phyloP scores from a whole-genome alignment of 2,329 filamentous ascomycete species.

The Blastomyces parvus region DNA sequence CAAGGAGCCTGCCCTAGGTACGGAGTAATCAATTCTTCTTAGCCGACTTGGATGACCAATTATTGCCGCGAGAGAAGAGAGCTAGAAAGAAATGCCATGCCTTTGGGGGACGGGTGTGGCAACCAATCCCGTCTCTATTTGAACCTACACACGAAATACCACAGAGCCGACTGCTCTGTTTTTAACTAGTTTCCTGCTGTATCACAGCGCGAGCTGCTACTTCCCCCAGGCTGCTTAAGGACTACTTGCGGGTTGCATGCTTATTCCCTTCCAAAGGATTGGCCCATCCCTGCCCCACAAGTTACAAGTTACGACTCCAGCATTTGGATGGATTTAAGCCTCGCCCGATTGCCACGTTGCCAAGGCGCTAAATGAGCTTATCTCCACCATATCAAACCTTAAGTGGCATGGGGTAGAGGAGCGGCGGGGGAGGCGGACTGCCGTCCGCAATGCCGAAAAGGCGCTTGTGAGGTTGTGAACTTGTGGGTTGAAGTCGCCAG shows the following conservation, averaged over 20 bases:
- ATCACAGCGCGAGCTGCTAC: background rate
- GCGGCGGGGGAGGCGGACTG: background rate
- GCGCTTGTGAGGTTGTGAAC: no score
- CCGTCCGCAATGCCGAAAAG: background rate
- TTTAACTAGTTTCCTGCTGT: background rate
- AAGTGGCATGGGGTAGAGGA: background rate
- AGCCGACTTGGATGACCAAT: background rate
- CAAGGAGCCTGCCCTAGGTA: no score
- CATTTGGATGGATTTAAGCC: background rate
- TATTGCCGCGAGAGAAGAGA: background rate
- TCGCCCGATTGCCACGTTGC: background rate
- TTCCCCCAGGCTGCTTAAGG: background rate
- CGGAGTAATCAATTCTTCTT: no score
- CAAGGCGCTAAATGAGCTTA: constrained; percentile 6
- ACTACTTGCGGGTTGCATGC: no score
- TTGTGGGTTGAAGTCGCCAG: no score
- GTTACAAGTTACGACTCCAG: no score
- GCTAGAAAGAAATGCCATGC: background rate
- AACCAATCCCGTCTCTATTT: no score
- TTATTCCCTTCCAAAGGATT: no score
- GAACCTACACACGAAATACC: no score
- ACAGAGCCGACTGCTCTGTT: no score
- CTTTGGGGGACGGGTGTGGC: background rate
- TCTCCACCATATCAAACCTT: constrained; percentile 4
- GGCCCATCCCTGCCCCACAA: no score